Percentiles rank a stretch among this genome's conserved stretches.
Conservation (phyloP, 306 rosid species). For the Quercus dentata region DNA sequence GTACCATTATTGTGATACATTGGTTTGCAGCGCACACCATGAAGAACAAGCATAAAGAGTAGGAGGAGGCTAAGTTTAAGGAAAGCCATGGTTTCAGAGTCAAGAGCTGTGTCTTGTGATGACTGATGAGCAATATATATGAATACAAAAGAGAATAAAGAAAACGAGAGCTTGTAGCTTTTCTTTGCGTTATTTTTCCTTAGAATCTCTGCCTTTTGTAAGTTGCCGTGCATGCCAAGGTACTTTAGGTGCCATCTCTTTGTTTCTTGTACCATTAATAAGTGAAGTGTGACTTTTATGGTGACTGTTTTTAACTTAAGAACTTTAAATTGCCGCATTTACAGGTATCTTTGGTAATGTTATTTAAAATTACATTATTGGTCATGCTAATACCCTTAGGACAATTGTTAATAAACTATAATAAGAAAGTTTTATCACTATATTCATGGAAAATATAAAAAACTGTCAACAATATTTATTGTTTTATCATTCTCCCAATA, state of each 20-base stretch:
- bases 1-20: constrained; percentile 3
- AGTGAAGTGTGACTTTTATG: too few species aligned
- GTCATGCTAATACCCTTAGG: too few species aligned
- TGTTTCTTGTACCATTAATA: neutral
- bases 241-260: neutral
- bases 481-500: too few species aligned
- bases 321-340: too few species aligned
- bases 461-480: too few species aligned
- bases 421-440: too few species aligned
- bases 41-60: neutral
- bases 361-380: too few species aligned
- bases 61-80: neutral
- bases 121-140: neutral
- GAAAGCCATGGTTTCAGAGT: constrained; percentile 7
- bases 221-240: constrained; percentile 4
- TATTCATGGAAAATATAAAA: too few species aligned
- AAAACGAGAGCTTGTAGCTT: neutral
- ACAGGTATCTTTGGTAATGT: too few species aligned
- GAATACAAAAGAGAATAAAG: neutral
- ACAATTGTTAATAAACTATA: too few species aligned
- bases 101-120: neutral
- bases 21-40: neutral
- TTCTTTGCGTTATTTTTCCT: neutral
- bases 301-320: too few species aligned
- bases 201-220: constrained; percentile 13